These are phyloP conservation scores for Yamadazyma sp. DNA, from an alignment of 1,139 yeast species.

Conservation along the genomic window DNA sequence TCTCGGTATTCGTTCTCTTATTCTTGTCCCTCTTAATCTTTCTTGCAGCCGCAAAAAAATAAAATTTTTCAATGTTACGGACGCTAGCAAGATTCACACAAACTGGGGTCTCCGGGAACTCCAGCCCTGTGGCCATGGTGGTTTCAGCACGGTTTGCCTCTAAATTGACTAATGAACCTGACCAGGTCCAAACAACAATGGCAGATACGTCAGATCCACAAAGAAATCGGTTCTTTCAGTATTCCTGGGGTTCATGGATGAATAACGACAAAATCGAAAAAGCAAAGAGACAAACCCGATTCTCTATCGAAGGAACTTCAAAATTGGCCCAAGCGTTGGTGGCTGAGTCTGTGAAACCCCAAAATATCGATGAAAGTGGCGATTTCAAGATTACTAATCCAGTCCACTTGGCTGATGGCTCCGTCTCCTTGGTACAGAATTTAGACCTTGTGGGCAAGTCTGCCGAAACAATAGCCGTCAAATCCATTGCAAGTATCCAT, in stretches of 20 bases:
- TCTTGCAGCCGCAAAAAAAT: conserved; percentile 2
- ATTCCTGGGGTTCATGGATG: conserved; percentile 96
- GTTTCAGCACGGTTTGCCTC: conserved; percentile 5
- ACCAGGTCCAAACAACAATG: conserved; percentile 49
- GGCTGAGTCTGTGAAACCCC: conserved; percentile 17
- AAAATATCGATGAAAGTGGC: conserved; percentile 25
- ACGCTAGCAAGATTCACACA: not conserved
- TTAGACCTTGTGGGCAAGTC: conserved; percentile 47
- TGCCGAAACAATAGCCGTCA: conserved; percentile 43
- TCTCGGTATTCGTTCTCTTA: no score
- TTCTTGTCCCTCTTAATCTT: not conserved
- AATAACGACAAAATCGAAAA: conserved; percentile 73
- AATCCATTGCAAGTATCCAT: conserved; percentile 78
- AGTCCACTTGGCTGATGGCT: conserved; percentile 37
- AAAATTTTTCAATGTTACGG: conserved; percentile 5
- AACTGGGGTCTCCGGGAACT: not conserved
- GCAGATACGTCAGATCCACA: conserved; percentile 66
- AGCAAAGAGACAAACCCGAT: conserved; percentile 73
- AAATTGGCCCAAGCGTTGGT: conserved; percentile 44
- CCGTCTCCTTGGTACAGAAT: conserved; percentile 48
- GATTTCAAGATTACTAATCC: conserved; percentile 34
- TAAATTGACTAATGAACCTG: conserved; percentile 20
- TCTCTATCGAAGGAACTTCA: conserved; percentile 76
- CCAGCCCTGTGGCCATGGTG: not conserved
- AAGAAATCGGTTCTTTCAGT: conserved; percentile 75